phyloP scores from a whole-genome alignment of 495 filamentous ascomycete species.

The Hyaloscypha variabilis region DNA sequence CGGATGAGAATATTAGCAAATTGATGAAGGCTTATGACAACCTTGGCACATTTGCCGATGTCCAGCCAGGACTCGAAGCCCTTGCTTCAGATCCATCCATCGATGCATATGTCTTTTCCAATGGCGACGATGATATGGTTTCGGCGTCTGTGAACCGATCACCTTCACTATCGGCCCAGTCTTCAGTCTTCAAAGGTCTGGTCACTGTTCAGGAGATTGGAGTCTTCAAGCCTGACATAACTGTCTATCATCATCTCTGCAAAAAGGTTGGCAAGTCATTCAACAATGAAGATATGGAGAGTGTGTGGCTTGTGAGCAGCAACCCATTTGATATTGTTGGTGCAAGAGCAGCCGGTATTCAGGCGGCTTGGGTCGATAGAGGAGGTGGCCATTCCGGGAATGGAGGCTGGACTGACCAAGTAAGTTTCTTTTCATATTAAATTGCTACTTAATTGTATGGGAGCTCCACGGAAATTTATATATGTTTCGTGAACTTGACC shows the following conservation, averaged over 20 bases:
- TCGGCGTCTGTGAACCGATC: conserved; percentile 59
- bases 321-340: conserved; percentile 85
- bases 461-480: too few species aligned
- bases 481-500: too few species aligned
- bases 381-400: conserved; percentile 26
- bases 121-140: conserved; percentile 69
- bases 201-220: conserved; percentile 63
- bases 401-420: conserved; percentile 55
- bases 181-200: conserved; percentile 52
- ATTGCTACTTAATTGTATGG: too few species aligned
- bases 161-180: conserved; percentile 50
- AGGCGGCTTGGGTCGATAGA: conserved; percentile 57
- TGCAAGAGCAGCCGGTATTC: conserved; percentile 53
- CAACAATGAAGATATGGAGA: conserved; percentile 39
- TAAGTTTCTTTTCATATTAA: too few species aligned
- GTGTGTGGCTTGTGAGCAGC: conserved; percentile 73
- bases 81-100: conserved; percentile 43
- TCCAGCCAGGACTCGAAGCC: conserved; percentile 50
- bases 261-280: conserved; percentile 45
- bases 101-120: conserved; percentile 72
- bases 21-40: conserved; percentile 71
- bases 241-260: conserved; percentile 63
- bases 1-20: conserved; percentile 39
- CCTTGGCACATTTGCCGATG: conserved; percentile 72
- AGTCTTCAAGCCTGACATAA: conserved; percentile 71